Evolutionary conservation across 495 filamentous ascomycete species (phyloP).

Genomic region (Polyplosphaeria fusca): DNA sequence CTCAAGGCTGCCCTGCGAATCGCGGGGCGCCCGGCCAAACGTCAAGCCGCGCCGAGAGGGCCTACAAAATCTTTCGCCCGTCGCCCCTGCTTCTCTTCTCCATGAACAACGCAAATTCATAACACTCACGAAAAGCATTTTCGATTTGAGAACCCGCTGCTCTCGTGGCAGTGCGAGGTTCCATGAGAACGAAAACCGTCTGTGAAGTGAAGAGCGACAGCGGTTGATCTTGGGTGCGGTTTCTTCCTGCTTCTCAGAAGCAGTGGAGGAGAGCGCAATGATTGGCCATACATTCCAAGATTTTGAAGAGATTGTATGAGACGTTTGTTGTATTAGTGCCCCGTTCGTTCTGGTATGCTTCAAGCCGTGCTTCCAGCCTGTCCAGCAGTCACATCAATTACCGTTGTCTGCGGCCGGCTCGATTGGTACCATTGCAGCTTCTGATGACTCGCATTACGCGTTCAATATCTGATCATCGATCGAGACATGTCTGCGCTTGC

Average conservation of each 20-base stretch:
- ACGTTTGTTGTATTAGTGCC: no score
- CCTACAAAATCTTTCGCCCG: conserved; percentile 16
- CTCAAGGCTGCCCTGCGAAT: conserved; percentile 9
- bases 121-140: conserved; percentile 38
- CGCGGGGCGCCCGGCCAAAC: conserved; percentile 27
- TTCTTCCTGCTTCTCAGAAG: conserved; percentile 33
- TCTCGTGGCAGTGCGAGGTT: conserved; percentile 28
- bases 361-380: no score
- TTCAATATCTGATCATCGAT: no score
- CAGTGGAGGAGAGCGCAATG: conserved; percentile 40
- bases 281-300: conserved; percentile 36
- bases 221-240: conserved; percentile 39
- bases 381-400: no score
- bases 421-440: no score
- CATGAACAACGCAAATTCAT: conserved; percentile 38
- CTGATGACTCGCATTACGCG: no score
- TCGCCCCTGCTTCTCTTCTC: conserved; percentile 34
- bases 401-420: no score
- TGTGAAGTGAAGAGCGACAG: conserved; percentile 36
- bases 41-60: background rate
- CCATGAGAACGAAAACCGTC: conserved; percentile 39
- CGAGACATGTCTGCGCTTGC: no score
- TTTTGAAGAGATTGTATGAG: no score
- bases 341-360: no score
- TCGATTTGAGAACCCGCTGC: conserved; percentile 34